Evolutionary conservation across 306 rosid species (phyloP), one percentile per base, ranked within the genome.

Genomic region (Begonia masoniana): DNA sequence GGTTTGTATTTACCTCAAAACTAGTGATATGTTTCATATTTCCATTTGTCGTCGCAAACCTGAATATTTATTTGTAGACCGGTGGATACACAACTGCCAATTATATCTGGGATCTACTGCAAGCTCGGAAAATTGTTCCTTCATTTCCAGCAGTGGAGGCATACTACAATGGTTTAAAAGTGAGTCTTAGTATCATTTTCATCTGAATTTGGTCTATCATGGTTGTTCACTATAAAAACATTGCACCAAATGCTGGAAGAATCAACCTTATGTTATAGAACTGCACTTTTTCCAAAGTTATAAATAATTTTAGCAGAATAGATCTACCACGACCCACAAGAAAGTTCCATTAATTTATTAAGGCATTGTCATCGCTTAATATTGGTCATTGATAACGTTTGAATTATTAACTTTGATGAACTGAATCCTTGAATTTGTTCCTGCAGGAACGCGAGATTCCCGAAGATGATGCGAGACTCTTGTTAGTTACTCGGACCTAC

Each of bases 21-120:
- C 15, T 62, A 41, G 59, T 16, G 49, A 9, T 36, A 21, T 26
- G n/a, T 14, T 19, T 62, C 41, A 10, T 58, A 16, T 16, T 51
- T 3, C 21, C 23, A 12, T 50, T 15, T 26, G 13, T 8, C 56
- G n/a, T 41, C 14, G 10, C n/a, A 13, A 55, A 39, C 12, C 55
- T 69, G 16, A 11, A 43, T 48, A 56, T 61, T 57, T 21, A 60
- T 15, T 51, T 52, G 58, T 74, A 91, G 99, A 76, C 84, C 7
- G 99, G 99, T 49, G 96, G 94, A 55, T 91, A 91, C 59, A 74
- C 84, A 10, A 74, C 72, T 63, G 99, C 96, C 42, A 91, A 91
- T 82, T 83, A 65, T 71, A 55, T 91, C 61, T 86, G 96, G 99
- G 99, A 91, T 74, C 57, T 81, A 70, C 73, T 91, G 96, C 88